Conservation (phyloP, 352 stramenopile genomes). For the Halophytophthora batemanensis region DNA sequence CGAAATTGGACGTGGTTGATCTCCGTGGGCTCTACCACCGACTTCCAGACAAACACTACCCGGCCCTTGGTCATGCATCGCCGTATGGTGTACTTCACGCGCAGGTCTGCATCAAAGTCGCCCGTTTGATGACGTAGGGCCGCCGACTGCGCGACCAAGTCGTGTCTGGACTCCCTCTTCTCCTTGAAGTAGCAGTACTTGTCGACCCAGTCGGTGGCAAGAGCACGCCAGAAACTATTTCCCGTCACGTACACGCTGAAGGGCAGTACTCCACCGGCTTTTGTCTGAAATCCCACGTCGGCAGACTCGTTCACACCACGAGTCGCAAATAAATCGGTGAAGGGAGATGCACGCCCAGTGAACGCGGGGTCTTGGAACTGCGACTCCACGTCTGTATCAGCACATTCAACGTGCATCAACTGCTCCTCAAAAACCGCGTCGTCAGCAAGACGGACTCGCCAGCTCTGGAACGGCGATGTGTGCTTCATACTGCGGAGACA, state of each 20-base stretch:
- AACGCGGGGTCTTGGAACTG: slow-evolving; percentile 19
- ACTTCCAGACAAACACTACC: slow-evolving; percentile 46
- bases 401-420: slow-evolving; percentile 16
- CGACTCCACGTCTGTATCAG: slow-evolving; percentile 15
- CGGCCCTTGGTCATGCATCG: slow-evolving; percentile 27
- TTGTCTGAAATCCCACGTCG: slow-evolving; percentile 32
- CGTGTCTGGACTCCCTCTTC: slow-evolving; percentile 17
- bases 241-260: slow-evolving; percentile 27
- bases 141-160: slow-evolving; percentile 21
- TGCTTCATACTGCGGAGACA: slow-evolving; percentile 15
- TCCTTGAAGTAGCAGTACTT: slow-evolving; percentile 32
- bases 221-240: slow-evolving; percentile 33
- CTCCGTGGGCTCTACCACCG: slow-evolving; percentile 35
- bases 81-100: slow-evolving; percentile 41
- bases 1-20: slow-evolving; percentile 27
- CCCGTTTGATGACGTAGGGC: slow-evolving; percentile 20
- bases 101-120: slow-evolving; percentile 29
- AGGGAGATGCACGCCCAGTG: slow-evolving; percentile 1
- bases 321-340: slow-evolving; percentile 17
- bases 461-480: slow-evolving; percentile 5
- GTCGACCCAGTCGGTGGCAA: slow-evolving; percentile 24
- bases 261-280: slow-evolving; percentile 28
- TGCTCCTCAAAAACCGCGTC: slow-evolving; percentile 30
- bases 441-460: slow-evolving; percentile 10
- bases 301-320: slow-evolving; percentile 6